Conservation (phyloP, 179 eudicot genomes). For the Spergularia azorica region DNA sequence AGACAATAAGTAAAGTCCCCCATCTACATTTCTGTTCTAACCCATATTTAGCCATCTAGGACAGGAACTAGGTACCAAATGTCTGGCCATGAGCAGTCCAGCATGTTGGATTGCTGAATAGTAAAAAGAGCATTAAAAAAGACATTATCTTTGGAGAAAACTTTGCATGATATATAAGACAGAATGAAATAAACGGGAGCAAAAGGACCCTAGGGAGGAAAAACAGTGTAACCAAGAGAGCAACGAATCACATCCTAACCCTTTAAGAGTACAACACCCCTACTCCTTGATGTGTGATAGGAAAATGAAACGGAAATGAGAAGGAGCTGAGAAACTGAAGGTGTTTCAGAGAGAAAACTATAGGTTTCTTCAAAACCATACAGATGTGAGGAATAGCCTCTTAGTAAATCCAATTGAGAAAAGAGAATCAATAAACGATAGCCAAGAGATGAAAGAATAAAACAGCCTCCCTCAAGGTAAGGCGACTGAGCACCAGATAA, state of each 20-base stretch:
- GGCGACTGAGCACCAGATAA: neutral
- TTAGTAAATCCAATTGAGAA: too few relatives aligned
- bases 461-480: neutral
- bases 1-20: neutral
- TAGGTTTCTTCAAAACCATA: too few relatives aligned
- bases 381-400: too few relatives aligned
- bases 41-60: neutral
- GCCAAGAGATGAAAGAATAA: too few relatives aligned
- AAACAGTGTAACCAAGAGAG: neutral
- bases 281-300: neutral
- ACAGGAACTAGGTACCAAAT: neutral
- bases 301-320: neutral
- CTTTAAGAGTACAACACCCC: too few relatives aligned
- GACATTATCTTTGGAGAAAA: too few relatives aligned
- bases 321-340: neutral
- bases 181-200: neutral
- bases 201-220: neutral
- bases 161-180: neutral
- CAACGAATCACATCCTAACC: too few relatives aligned
- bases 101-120: neutral
- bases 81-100: constrained; percentile 5
- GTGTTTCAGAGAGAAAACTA: too few relatives aligned
- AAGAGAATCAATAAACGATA: too few relatives aligned
- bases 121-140: neutral
- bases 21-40: neutral